Evolutionary conservation across 2,329 filamentous ascomycete species (phyloP), one percentile per base, ranked within the genome.

Genomic region (Remersonia thermophila): DNA sequence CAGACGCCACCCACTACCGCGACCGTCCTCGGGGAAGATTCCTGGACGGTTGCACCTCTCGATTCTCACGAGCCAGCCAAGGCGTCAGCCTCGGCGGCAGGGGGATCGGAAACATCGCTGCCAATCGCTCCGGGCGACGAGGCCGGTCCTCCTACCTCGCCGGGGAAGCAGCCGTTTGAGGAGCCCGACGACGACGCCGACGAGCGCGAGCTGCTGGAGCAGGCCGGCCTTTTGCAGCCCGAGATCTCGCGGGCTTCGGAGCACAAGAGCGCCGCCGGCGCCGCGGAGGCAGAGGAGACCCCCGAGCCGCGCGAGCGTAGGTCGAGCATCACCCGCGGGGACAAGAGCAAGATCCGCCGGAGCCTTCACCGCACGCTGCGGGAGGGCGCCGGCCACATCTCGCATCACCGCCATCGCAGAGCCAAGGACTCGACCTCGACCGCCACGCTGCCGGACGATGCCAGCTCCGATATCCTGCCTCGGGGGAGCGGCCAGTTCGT

Each of bases 331-430:
- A 37, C 35, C 28, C 41, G 41, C n/a, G 41, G 54, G 27, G 66
- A 69, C 23, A 71, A 66, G 35, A 77, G 68, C 39, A 85, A 80
- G 53, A 77, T 87, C 34, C 79, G 89, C 16, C 78, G 86, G 43
- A 94, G 86, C 55, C 63, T 96, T 11, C 89, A 95, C 50, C 82
- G 86, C 39, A 94, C 87, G 10, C 70, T 96, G 39, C 76, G 91
- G 45, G 89, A 96, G 50, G 72, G 80, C 61, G 81, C 66, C 49
- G 80, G 65, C 40, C 77, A 67, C 59, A 71, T 68, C 50, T 73
- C 67, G 13, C 73, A 73, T 49, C 79, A 83, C 48, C 76, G 83
- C 23, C 79, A 81, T 54, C 78, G 77, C 47, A 87, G 80, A 55
- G 79, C 80, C 34, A 83, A 78, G 51, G 85, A 93, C 33, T 80